These are phyloP conservation scores for Heritiera littoralis DNA, from an alignment of 345 rosid genomes.

Conservation along the genomic window DNA sequence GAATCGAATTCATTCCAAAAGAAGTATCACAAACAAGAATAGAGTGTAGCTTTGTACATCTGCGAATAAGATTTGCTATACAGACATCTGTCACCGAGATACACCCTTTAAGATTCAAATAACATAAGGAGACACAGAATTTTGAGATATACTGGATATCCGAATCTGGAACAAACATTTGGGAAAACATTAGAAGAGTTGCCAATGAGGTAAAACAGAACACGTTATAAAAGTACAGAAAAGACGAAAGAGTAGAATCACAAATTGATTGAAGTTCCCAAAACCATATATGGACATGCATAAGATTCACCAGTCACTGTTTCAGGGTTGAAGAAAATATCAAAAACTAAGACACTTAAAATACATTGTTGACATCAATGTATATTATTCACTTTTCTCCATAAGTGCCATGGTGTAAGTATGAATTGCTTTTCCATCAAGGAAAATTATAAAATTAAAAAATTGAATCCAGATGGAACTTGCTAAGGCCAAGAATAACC, in stretches of 20 bases:
- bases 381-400: background rate
- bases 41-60: constrained; percentile 54
- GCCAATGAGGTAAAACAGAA: constrained; percentile 16
- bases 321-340: constrained; percentile 12
- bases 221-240: background rate
- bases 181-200: constrained; percentile 18
- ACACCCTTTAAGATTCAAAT: constrained; percentile 76
- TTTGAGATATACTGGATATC: constrained; percentile 50
- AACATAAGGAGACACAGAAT: constrained; percentile 47
- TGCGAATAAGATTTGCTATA: constrained; percentile 53
- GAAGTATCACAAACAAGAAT: constrained; percentile 70
- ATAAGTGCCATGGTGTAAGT: background rate
- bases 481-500: background rate
- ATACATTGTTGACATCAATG: constrained; percentile 1
- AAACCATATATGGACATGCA: background rate
- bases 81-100: constrained; percentile 61
- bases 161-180: constrained; percentile 48
- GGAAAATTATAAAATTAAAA: background rate
- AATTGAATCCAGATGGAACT: background rate
- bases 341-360: background rate
- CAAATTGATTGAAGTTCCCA: background rate
- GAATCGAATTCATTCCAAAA: constrained; percentile 57
- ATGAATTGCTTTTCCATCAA: background rate
- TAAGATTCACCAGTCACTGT: background rate
- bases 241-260: background rate